Conservation (phyloP, 177 flowering plant genomes). For the Vitis hybrid region DNA sequence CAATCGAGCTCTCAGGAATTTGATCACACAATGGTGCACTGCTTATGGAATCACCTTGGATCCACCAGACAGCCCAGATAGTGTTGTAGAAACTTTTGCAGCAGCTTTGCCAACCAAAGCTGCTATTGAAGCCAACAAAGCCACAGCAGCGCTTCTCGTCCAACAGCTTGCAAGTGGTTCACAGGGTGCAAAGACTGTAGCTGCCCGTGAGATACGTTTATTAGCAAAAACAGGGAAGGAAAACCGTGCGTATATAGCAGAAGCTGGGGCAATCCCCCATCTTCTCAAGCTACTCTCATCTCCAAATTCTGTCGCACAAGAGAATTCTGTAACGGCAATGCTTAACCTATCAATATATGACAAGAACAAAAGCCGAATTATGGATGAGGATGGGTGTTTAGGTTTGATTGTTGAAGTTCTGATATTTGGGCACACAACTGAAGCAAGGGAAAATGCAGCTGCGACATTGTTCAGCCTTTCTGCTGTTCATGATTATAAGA, state of each 20-base stretch:
- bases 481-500: conserved; percentile 83
- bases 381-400: conserved; percentile 80
- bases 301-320: conserved; percentile 64
- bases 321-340: conserved; percentile 92
- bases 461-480: conserved; percentile 95
- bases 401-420: conserved; percentile 69
- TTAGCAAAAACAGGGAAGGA: conserved; percentile 84
- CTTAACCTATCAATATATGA: conserved; percentile 86
- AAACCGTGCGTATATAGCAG: conserved; percentile 87
- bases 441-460: conserved; percentile 94
- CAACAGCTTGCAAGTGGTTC: conserved; percentile 60
- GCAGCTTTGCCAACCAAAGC: conserved; percentile 54
- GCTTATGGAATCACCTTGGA: conserved; percentile 67
- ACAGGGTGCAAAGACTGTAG: conserved; percentile 51
- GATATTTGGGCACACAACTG: conserved; percentile 63
- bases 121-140: conserved; percentile 73
- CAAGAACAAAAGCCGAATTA: conserved; percentile 71
- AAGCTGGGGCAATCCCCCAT: conserved; percentile 89
- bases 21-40: conserved; percentile 84
- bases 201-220: conserved; percentile 77
- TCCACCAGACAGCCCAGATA: conserved; percentile 41
- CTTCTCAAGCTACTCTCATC: conserved; percentile 57
- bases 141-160: conserved; percentile 70
- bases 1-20: conserved; percentile 70
- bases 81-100: conserved; percentile 33